Evolutionary conservation across 768 basidiomycete genomes (phyloP).

Genomic region (Agaricus bisporus): DNA sequence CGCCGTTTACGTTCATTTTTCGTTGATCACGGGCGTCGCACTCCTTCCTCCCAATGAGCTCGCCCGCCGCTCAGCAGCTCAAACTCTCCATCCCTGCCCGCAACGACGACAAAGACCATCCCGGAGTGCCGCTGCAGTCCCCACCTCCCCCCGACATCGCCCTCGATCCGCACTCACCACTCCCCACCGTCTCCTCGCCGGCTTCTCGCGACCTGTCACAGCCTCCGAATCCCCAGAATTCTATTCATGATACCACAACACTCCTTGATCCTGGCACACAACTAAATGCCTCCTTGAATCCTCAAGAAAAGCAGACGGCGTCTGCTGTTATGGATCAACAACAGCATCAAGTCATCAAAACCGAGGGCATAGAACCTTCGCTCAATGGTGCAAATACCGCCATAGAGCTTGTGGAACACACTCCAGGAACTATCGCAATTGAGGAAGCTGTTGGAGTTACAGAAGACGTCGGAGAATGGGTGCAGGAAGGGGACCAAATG

Average conservation of each 20-base stretch:
- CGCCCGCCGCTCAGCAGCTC: slow-evolving; percentile 11
- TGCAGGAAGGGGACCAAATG: slow-evolving; percentile 59
- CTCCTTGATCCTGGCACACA: background rate
- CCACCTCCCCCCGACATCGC: slow-evolving; percentile 20
- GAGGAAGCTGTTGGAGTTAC: slow-evolving; percentile 29
- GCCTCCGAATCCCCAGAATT: slow-evolving; percentile 3
- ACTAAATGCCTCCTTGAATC: background rate
- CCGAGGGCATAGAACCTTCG: slow-evolving; percentile 25
- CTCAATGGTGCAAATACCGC: slow-evolving; percentile 32
- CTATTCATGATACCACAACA: background rate
- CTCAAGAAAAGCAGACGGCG: slow-evolving; percentile 1
- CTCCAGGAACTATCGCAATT: slow-evolving; percentile 27
- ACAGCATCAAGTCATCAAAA: slow-evolving; percentile 25
- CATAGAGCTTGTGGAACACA: slow-evolving; percentile 43
- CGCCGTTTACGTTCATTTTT: slow-evolving; percentile 22
- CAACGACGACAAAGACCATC: background rate
- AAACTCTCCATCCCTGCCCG: background rate
- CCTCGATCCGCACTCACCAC: slow-evolving; percentile 22
- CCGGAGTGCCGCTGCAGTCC: slow-evolving; percentile 24
- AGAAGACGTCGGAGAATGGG: slow-evolving; percentile 59
- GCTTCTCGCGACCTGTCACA: slow-evolving; percentile 8
- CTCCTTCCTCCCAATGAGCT: slow-evolving; percentile 10
- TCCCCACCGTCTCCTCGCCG: slow-evolving; percentile 16
- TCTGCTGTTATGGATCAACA: slow-evolving; percentile 1
- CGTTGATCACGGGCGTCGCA: slow-evolving; percentile 23